These are phyloP conservation scores for Helenozyma rhizophorensis DNA, from an alignment of 805 yeast species.

Conservation along the genomic window DNA sequence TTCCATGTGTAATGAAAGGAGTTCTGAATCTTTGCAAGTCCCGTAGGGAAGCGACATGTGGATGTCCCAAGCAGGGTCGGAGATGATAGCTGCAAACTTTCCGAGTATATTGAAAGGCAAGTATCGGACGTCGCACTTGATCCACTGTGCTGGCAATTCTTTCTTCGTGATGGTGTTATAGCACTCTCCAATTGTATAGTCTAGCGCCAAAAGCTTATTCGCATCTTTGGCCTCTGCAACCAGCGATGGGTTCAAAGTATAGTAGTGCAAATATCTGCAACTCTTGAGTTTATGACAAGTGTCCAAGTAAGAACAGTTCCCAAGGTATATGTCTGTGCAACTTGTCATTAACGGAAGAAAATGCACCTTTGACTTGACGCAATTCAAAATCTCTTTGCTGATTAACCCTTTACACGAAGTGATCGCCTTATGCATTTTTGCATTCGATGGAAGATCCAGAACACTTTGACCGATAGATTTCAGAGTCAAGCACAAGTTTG, in stretches of 20 bases:
- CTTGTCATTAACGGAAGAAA: constrained; percentile 20
- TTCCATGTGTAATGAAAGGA: constrained; percentile 60
- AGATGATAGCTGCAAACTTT: constrained; percentile 74
- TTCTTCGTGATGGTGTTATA: constrained; percentile 30
- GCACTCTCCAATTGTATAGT: constrained; percentile 49
- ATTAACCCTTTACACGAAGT: constrained; percentile 11
- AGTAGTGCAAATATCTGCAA: constrained; percentile 81
- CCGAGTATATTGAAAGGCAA: constrained; percentile 72
- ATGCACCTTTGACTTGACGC: constrained; percentile 22
- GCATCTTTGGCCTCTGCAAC: constrained; percentile 1
- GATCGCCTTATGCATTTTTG: constrained; percentile 13
- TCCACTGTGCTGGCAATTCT: constrained; percentile 71
- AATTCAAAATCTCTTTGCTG: constrained; percentile 9
- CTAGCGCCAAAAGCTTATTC: constrained; percentile 19
- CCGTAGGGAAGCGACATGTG: constrained; percentile 84
- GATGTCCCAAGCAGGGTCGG: constrained; percentile 97
- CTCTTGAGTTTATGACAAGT: constrained; percentile 83
- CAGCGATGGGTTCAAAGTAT: constrained; percentile 40
- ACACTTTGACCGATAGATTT: constrained; percentile 13
- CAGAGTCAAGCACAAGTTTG: constrained; percentile 16
- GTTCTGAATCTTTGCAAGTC: constrained; percentile 72
- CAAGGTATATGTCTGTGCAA: constrained; percentile 67
- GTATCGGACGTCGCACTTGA: constrained; percentile 73
- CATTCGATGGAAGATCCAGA: constrained; percentile 13
- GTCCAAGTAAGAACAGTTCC: constrained; percentile 91